Conservation (phyloP, 2,329 filamentous ascomycete genomes). For the Microsporum audouinii region DNA sequence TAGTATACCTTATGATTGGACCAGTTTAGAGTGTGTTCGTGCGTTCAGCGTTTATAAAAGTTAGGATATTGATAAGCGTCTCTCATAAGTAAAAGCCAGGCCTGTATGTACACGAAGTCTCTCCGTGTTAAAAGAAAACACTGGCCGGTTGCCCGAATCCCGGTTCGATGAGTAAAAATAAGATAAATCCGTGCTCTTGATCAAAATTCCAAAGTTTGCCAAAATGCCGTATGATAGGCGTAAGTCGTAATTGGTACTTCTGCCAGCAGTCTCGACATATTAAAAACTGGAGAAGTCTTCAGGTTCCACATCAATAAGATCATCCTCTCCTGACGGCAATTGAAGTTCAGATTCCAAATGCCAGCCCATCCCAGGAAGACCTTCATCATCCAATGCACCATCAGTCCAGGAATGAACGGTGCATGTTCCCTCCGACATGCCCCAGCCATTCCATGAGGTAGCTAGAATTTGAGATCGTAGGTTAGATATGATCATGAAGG, state of each 20-base stretch:
- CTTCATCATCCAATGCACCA: conserved; percentile 13
- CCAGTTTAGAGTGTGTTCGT: no score
- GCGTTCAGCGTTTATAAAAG: no score
- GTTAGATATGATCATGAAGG: conserved; percentile 16
- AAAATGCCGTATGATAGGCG: neutral
- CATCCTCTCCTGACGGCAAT: neutral
- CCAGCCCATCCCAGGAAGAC: conserved; percentile 7
- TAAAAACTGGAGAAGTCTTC: neutral
- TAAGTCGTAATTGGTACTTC: neutral
- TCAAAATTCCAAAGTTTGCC: neutral
- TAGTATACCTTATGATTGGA: no score
- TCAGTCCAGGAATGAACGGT: conserved; percentile 71
- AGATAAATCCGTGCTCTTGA: neutral
- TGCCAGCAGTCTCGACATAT: neutral
- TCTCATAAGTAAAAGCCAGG: no score
- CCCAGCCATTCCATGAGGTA: conserved; percentile 71
- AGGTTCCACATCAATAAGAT: neutral
- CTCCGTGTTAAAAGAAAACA: neutral
- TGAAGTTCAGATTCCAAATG: conserved; percentile 12
- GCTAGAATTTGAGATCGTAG: conserved; percentile 47
- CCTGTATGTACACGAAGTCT: neutral
- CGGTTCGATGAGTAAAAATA: neutral
- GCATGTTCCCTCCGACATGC: conserved; percentile 61
- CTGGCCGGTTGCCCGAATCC: neutral
- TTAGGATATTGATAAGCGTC: no score